Evolutionary conservation across 75 land plant species (phyloP).

Genomic region (Ceratopteris richardii): DNA sequence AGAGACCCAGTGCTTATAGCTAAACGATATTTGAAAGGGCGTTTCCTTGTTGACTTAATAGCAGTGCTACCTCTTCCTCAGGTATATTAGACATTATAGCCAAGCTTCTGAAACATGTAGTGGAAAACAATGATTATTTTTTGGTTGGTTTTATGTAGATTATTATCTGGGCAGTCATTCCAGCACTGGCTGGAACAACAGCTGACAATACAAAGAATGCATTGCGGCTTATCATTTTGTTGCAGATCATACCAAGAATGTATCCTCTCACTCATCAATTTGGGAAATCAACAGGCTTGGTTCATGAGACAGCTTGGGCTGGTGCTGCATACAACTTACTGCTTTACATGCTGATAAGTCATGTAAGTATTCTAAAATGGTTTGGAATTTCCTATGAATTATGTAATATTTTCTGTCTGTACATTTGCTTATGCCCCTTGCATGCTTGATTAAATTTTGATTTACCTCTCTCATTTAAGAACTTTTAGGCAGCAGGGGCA

Average conservation of each 20-base stretch:
- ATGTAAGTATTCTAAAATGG: conserved; percentile 40
- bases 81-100: conserved; percentile 14
- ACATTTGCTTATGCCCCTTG: too few relatives aligned
- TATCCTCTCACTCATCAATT: conserved; percentile 55
- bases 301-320: conserved; percentile 76
- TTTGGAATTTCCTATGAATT: not conserved
- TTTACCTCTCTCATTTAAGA: too few relatives aligned
- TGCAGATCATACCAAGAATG: conserved; percentile 64
- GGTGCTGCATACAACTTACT: conserved; percentile 80
- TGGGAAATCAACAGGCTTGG: conserved; percentile 61
- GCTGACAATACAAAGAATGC: conserved; percentile 55
- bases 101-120: not conserved
- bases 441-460: too few relatives aligned
- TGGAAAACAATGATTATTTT: too few relatives aligned
- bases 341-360: conserved; percentile 74
- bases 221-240: conserved; percentile 46
- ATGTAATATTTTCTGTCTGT: too few relatives aligned
- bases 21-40: conserved; percentile 42
- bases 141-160: conserved; percentile 40
- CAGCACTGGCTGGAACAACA: conserved; percentile 31
- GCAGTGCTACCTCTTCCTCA: conserved; percentile 74
- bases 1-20: conserved; percentile 48
- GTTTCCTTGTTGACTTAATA: conserved; percentile 48
- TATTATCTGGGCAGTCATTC: conserved; percentile 54
- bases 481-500: too few relatives aligned